A percentile compares a stretch with the other conserved stretches of the same genome.
These are phyloP conservation scores for Dendrocalamus sinicus DNA, from an alignment of 176 grass and related monocot species.

Conservation along the genomic window DNA sequence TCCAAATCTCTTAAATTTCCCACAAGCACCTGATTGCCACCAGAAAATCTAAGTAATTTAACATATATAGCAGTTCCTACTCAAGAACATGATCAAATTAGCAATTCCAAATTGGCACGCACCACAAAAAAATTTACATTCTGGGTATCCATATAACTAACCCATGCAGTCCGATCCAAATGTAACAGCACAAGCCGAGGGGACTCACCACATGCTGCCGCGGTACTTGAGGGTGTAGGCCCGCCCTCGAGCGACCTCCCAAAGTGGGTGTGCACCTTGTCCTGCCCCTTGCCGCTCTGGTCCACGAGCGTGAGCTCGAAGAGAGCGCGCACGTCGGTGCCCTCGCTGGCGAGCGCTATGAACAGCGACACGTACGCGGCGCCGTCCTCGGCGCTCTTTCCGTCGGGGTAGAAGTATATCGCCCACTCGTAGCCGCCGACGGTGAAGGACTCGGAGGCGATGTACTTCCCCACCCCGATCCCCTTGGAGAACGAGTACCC, in stretches of 20 bases:
- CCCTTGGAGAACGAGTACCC: conserved; percentile 90
- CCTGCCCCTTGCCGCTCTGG: conserved; percentile 85
- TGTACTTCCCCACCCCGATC: conserved; percentile 88
- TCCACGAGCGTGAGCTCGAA: conserved; percentile 93
- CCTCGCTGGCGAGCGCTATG: conserved; percentile 92
- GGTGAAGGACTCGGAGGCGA: conserved; percentile 81
- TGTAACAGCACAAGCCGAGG: neutral
- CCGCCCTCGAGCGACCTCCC: conserved; percentile 82
- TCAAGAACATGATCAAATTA: neutral
- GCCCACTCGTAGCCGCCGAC: conserved; percentile 94
- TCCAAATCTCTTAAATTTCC: neutral
- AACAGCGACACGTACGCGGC: conserved; percentile 88
- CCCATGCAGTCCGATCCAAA: neutral
- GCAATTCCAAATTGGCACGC: neutral
- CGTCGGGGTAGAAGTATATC: conserved; percentile 96
- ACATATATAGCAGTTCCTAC: neutral
- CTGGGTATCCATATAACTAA: neutral
- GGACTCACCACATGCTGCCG: conserved; percentile 89
- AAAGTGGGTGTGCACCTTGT: conserved; percentile 95
- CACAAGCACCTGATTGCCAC: neutral
- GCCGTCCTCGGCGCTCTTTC: conserved; percentile 89
- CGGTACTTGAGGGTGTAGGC: conserved; percentile 96
- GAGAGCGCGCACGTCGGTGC: conserved; percentile 88
- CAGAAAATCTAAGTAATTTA: neutral
- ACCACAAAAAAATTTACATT: neutral